Evolutionary conservation across 495 filamentous ascomycete species (phyloP).

Genomic region (Xylaria nigripes): DNA sequence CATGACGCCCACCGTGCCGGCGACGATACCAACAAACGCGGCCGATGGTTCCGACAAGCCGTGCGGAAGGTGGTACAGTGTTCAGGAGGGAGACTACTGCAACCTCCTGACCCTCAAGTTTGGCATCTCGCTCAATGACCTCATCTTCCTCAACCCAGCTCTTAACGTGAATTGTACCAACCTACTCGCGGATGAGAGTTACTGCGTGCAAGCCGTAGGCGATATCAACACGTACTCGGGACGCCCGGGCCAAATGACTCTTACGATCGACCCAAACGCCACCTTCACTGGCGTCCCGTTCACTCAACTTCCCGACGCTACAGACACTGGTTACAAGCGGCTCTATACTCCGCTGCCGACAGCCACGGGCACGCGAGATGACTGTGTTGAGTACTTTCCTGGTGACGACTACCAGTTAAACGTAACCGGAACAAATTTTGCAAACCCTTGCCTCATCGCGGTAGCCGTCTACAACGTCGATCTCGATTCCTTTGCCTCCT

Average conservation of each 20-base stretch:
- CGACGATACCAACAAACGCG: no score
- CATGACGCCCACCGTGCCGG: no score
- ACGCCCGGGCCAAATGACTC: no score
- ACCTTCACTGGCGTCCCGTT: neutral
- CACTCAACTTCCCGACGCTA: no score
- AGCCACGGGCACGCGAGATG: slow-evolving; percentile 14
- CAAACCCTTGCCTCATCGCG: slow-evolving; percentile 6
- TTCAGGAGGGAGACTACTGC: no score
- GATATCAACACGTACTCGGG: slow-evolving; percentile 7
- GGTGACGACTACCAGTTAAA: neutral
- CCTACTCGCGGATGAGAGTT: slow-evolving; percentile 12
- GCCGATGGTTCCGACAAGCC: no score
- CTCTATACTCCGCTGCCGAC: slow-evolving; percentile 4
- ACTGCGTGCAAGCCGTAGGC: slow-evolving; percentile 22
- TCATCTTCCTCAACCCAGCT: slow-evolving; percentile 21
- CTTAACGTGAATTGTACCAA: slow-evolving; percentile 28
- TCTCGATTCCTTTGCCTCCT: neutral
- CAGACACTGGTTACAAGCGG: neutral
- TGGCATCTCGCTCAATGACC: no score
- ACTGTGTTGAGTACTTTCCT: slow-evolving; percentile 14
- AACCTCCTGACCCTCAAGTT: no score
- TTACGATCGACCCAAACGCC: neutral
- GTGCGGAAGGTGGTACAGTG: no score
- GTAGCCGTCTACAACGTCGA: slow-evolving; percentile 6
- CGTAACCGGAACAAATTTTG: no score